Percentiles rank a stretch among this genome's conserved stretches.
These are phyloP conservation scores for Thamnidium elegans DNA, from an alignment of 192 early-diverging fungal genomes.

Conservation along the genomic window DNA sequence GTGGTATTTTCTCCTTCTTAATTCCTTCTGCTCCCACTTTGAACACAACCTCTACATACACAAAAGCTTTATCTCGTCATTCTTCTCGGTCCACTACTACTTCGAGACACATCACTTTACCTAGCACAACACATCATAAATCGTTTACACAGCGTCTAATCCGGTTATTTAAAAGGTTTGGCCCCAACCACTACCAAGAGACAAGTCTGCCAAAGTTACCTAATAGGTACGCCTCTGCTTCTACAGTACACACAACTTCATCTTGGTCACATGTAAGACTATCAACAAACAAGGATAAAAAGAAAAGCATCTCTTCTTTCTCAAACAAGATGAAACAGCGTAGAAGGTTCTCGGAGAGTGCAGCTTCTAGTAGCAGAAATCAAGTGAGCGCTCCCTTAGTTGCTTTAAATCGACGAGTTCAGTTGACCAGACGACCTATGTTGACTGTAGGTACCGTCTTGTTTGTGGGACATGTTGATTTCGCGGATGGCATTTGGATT, in stretches of 20 bases:
- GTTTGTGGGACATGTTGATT: conserved; percentile 74
- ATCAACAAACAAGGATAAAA: neutral
- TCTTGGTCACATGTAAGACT: neutral
- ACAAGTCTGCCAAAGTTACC: neutral
- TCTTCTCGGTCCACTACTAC: conserved; percentile 2
- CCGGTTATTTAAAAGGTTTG: conserved; percentile 1
- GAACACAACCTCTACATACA: neutral
- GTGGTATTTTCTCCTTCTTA: conserved; percentile 5
- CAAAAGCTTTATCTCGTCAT: conserved; percentile 3
- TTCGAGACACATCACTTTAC: neutral
- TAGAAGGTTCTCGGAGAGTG: conserved; percentile 5
- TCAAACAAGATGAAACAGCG: conserved; percentile 2
- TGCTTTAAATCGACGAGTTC: conserved; percentile 14
- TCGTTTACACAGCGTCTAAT: neutral
- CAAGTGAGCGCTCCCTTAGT: conserved; percentile 2
- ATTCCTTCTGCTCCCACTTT: conserved; percentile 4
- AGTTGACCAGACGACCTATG: conserved; percentile 12
- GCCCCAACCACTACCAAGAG: too few species aligned
- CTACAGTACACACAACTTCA: neutral
- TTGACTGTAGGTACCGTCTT: conserved; percentile 58
- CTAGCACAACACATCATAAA: neutral
- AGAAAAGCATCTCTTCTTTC: neutral
- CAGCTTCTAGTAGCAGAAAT: too few species aligned
- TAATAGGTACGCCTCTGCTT: conserved; percentile 6
- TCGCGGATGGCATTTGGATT: conserved; percentile 81